A percentile compares a stretch with the other conserved stretches of the same genome.
Evolutionary conservation across 2,329 filamentous ascomycete genomes (phyloP).

Genomic region (Botrytis byssoidea): DNA sequence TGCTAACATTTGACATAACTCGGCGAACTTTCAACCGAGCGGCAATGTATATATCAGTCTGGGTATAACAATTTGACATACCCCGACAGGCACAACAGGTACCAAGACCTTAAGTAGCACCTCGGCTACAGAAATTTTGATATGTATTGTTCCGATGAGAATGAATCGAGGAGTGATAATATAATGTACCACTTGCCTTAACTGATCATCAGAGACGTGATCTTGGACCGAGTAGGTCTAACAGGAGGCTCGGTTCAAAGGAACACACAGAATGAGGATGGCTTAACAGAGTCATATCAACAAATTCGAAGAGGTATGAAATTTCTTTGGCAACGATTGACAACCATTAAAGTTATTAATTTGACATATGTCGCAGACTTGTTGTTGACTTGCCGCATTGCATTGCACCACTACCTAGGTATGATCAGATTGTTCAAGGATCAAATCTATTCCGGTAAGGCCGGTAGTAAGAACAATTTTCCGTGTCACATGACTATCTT

Average conservation of each 20-base stretch:
- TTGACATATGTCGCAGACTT: not conserved
- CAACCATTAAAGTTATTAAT: not conserved
- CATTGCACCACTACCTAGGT: not conserved
- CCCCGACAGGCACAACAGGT: not conserved
- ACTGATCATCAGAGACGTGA: not conserved
- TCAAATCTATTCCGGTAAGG: not conserved
- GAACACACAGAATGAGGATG: not conserved
- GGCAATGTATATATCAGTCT: not conserved
- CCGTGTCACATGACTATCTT: not conserved
- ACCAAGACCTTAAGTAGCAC: not conserved
- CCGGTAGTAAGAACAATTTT: not conserved
- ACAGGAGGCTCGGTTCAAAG: not conserved
- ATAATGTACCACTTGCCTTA: not conserved
- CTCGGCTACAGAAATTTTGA: not conserved
- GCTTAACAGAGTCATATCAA: not conserved
- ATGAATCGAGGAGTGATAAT: not conserved
- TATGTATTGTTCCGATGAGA: not conserved
- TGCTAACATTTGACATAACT: conserved; percentile 10
- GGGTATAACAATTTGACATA: not conserved
- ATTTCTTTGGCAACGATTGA: not conserved
- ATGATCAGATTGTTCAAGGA: not conserved
- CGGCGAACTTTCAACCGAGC: conserved; percentile 19
- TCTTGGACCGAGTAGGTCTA: not conserved
- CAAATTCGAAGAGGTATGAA: not conserved
- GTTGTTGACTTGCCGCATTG: not conserved